phyloP scores from a whole-genome alignment of 1,284 basidiomycete species.

The Meira nashicola region DNA sequence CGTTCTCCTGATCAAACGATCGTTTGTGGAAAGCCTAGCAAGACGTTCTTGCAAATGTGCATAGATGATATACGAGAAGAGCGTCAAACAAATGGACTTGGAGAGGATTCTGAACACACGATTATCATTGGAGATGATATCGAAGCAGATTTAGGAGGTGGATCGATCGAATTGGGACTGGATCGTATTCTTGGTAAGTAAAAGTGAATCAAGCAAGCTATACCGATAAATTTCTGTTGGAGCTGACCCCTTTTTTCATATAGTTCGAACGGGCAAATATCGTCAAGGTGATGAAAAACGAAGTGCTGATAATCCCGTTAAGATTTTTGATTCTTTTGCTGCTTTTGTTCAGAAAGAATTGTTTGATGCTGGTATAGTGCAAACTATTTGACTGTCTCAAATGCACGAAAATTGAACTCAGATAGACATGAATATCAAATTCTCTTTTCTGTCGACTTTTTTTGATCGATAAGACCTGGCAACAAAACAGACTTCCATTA shows the following conservation, averaged over 20 bases:
- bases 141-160: constrained; percentile 71
- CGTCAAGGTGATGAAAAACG: constrained; percentile 60
- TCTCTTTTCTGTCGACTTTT: too few relatives aligned
- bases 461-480: too few relatives aligned
- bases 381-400: too few relatives aligned
- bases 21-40: constrained; percentile 65
- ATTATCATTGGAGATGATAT: constrained; percentile 60
- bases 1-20: constrained; percentile 54
- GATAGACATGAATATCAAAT: too few relatives aligned
- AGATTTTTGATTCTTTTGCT: constrained; percentile 60
- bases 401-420: too few relatives aligned
- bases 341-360: constrained; percentile 50
- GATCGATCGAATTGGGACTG: constrained; percentile 71
- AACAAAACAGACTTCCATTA: too few relatives aligned
- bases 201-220: neutral
- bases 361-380: neutral
- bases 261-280: constrained; percentile 66
- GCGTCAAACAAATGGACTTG: constrained; percentile 59
- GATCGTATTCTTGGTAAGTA: constrained; percentile 65
- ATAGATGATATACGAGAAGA: constrained; percentile 52
- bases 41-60: constrained; percentile 62
- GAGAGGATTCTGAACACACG: neutral
- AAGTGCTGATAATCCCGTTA: constrained; percentile 57
- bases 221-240: neutral
- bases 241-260: constrained; percentile 14